A percentile compares a stretch with the other conserved stretches of the same genome.
phyloP scores from a whole-genome alignment of 129 eudicot species.

The Saposhnikovia divaricata region DNA sequence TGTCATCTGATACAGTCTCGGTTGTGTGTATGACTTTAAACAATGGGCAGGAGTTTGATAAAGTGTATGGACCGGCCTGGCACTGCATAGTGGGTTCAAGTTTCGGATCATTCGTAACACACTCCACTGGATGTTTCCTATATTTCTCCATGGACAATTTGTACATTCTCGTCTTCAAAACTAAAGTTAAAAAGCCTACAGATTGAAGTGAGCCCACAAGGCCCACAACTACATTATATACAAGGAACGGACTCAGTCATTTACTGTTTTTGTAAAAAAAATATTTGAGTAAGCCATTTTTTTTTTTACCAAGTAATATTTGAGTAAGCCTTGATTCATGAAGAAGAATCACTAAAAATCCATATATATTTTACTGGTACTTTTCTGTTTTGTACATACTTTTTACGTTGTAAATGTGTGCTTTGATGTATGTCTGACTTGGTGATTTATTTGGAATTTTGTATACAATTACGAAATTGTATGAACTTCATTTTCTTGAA shows the following conservation, averaged over 20 bases:
- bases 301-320: too few species aligned
- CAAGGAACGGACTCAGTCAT: neutral
- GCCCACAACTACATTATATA: neutral
- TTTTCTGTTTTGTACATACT: too few species aligned
- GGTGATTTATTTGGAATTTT: too few species aligned
- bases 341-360: too few species aligned
- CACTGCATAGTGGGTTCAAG: slow-evolving; percentile 94
- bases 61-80: slow-evolving; percentile 91
- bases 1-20: neutral
- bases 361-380: too few species aligned
- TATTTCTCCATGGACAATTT: slow-evolving; percentile 74
- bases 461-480: too few species aligned
- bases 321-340: too few species aligned
- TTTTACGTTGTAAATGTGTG: too few species aligned
- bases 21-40: neutral
- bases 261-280: neutral
- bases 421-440: too few species aligned
- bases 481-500: too few species aligned
- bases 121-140: slow-evolving; percentile 65
- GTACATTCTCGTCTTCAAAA: slow-evolving; percentile 59
- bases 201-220: slow-evolving; percentile 1
- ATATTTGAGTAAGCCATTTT: too few species aligned
- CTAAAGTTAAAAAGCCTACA: slow-evolving; percentile 46
- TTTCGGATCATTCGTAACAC: slow-evolving; percentile 86
- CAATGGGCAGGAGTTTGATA: slow-evolving; percentile 65